Base-by-base conservation (phyloP, 768 basidiomycete genomes). In the Tricholoma matsutake region DNA sequence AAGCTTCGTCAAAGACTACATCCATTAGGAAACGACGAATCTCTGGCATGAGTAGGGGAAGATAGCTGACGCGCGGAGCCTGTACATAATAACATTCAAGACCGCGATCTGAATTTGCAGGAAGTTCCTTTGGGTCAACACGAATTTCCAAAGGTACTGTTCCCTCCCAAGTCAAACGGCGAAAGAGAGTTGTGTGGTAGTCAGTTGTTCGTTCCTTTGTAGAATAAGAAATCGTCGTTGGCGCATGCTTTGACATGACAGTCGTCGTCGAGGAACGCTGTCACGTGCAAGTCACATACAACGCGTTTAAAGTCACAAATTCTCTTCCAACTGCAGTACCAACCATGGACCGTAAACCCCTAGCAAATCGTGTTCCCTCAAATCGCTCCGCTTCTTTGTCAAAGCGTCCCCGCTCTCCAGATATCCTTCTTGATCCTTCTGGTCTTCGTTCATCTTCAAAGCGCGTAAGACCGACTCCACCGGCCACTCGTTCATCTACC, bases 41-140 rank as follows among this genome's bases (percentile, higher is more conserved):
- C 69, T 97, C 94, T 3, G 94, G 89, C 69, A 98, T 83, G 51
- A 98, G 75, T 28, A 98, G 81, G 11, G 97, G 93, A 35, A 99
- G 86, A 76, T 98, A 99, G 75, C 88, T 88, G 69, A 98, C 89
- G 57, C 97, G 83, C 35, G 96, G 91, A 6, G 92, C 96, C 73
- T 93, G 91, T 56, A 93, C 78, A 75, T 88, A 97, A 76, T 95
- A 96, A 70, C 87, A 89, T 74, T 96, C 94, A 37, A 94, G 83
- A 20, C 88, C 89, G 58, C 92, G 86, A 78, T 96, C 92, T 60
- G 90, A 91, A 72, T 91, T 92, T 47, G 93, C 89, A 32, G 94
- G 93, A 8, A 95, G 85, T 71, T 94, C 93, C 69, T 92, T 91
- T 43, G 91, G 83, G 73, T 93, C 92, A 64, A 96, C 87, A 62